Percentiles rank a stretch among this genome's conserved stretches.
These are phyloP conservation scores for Pythium biforme DNA, from an alignment of 352 stramenopile genomes.

Conservation along the genomic window DNA sequence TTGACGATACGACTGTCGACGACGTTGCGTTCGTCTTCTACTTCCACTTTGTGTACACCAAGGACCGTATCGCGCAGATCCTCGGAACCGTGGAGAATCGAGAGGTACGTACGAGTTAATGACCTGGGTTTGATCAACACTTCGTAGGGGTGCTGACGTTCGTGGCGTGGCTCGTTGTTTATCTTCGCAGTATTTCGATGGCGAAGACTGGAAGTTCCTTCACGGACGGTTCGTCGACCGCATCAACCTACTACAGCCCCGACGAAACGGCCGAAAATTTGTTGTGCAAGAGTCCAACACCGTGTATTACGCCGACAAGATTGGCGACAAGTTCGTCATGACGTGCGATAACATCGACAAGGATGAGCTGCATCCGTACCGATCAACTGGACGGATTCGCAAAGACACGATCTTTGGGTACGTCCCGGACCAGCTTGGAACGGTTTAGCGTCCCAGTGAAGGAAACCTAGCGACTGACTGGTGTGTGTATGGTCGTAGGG, in stretches of 20 bases:
- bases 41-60: slow-evolving; percentile 55
- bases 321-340: slow-evolving; percentile 42
- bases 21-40: slow-evolving; percentile 55
- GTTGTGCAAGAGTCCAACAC: slow-evolving; percentile 63
- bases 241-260: slow-evolving; percentile 43
- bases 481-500: not conserved
- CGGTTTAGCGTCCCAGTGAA: too few relatives aligned
- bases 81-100: slow-evolving; percentile 56
- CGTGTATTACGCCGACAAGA: slow-evolving; percentile 49
- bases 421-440: not conserved
- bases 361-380: slow-evolving; percentile 50
- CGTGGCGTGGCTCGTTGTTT: not conserved
- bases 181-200: slow-evolving; percentile 47
- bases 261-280: slow-evolving; percentile 33
- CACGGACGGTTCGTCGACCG: slow-evolving; percentile 63
- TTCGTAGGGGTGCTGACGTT: too few relatives aligned
- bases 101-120: slow-evolving; percentile 23
- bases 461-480: not conserved
- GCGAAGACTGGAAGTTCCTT: slow-evolving; percentile 45
- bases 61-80: slow-evolving; percentile 49
- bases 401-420: slow-evolving; percentile 59
- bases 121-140: not conserved
- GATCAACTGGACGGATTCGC: slow-evolving; percentile 34
- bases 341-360: slow-evolving; percentile 49
- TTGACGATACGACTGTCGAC: slow-evolving; percentile 39